Conservation (phyloP, 768 basidiomycete genomes). For the Macrocybe gigantea region DNA sequence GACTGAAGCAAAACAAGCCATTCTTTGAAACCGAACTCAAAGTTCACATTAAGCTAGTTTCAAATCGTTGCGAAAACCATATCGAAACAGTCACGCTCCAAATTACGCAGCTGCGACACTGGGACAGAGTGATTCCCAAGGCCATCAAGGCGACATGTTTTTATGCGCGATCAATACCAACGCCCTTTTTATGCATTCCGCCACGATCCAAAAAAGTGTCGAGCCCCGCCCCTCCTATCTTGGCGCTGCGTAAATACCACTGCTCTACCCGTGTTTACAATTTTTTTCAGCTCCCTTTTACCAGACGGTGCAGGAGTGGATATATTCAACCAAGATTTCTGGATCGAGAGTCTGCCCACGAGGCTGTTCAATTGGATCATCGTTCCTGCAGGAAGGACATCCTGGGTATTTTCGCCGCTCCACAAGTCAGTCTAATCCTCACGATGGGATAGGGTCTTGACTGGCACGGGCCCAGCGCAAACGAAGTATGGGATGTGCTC, state of each 20-base stretch:
- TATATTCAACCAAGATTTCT: slow-evolving; percentile 46
- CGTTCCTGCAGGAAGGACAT: slow-evolving; percentile 75
- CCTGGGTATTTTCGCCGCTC: slow-evolving; percentile 52
- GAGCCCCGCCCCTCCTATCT: slow-evolving; percentile 40
- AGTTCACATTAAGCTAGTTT: slow-evolving; percentile 33
- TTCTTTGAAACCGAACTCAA: slow-evolving; percentile 26
- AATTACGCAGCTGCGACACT: slow-evolving; percentile 36
- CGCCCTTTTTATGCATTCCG: slow-evolving; percentile 51
- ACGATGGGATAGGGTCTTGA: slow-evolving; percentile 62
- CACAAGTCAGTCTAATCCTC: slow-evolving; percentile 1
- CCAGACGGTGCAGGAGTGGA: slow-evolving; percentile 88
- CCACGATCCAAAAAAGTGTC: slow-evolving; percentile 32
- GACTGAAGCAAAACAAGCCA: slow-evolving; percentile 33
- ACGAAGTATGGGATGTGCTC: slow-evolving; percentile 62
- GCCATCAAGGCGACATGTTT: slow-evolving; percentile 56
- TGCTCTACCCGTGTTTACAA: background rate
- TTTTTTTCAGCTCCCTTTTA: background rate
- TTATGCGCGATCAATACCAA: slow-evolving; percentile 47
- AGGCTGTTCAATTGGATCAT: slow-evolving; percentile 68
- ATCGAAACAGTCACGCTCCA: slow-evolving; percentile 33
- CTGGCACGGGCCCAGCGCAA: slow-evolving; percentile 83
- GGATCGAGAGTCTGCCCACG: slow-evolving; percentile 56
- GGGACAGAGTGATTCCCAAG: slow-evolving; percentile 28
- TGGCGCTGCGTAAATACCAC: slow-evolving; percentile 54
- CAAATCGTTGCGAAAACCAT: slow-evolving; percentile 13